Percentiles rank a stretch among this genome's conserved stretches.
These are phyloP conservation scores for Xylaria arbuscula DNA, from an alignment of 2,329 filamentous ascomycete species.

Conservation along the genomic window DNA sequence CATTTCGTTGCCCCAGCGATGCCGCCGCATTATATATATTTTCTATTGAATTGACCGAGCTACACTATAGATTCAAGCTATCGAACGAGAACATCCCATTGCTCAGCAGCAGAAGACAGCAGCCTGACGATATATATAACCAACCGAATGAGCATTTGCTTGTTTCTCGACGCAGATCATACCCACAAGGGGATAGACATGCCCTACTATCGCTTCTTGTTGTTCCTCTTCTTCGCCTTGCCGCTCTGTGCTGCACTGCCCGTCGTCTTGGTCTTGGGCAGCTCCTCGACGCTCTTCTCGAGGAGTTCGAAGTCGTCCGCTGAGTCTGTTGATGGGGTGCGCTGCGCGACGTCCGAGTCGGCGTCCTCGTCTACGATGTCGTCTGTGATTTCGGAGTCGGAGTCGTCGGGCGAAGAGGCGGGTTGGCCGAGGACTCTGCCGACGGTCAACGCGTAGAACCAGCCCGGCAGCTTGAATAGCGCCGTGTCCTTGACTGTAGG, in stretches of 20 bases:
- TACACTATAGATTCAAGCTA: background rate
- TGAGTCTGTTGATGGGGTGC: constrained; percentile 67
- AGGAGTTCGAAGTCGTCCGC: constrained; percentile 72
- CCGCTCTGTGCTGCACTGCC: constrained; percentile 57
- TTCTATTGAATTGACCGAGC: too few species aligned
- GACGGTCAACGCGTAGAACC: constrained; percentile 70
- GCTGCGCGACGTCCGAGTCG: constrained; percentile 58
- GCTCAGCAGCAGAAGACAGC: background rate
- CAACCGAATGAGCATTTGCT: background rate
- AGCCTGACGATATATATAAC: too few species aligned
- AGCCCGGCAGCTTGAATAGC: constrained; percentile 81
- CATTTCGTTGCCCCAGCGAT: too few species aligned
- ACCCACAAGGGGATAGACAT: background rate
- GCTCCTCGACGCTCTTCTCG: constrained; percentile 69
- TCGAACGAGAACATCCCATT: background rate
- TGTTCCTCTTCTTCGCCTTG: constrained; percentile 65
- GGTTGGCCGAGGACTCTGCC: constrained; percentile 61
- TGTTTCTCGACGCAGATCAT: background rate
- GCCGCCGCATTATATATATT: too few species aligned
- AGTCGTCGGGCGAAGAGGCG: constrained; percentile 45
- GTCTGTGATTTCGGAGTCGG: constrained; percentile 54
- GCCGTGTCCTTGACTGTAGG: constrained; percentile 87
- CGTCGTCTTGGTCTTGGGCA: constrained; percentile 63
- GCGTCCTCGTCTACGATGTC: constrained; percentile 57
- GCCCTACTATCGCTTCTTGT: constrained; percentile 62